Base-by-base conservation (phyloP, 805 yeast genomes). In the Zygosaccharomyces bisporus region DNA sequence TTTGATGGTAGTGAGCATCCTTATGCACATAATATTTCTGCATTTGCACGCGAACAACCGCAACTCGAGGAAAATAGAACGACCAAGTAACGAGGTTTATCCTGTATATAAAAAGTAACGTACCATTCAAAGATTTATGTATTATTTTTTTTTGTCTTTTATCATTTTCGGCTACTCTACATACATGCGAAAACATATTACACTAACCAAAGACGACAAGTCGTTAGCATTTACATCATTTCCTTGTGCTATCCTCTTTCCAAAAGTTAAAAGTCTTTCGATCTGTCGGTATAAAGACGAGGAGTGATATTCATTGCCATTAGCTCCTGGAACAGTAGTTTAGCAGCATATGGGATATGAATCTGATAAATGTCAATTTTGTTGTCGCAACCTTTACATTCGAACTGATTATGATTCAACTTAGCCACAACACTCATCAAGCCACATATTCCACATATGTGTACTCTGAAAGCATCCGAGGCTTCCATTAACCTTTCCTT, bases 281-380 rank as follows among this genome's bases (percentile, higher is more conserved):
- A 79, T 56, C 90, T 80, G 56, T 91, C 96, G n/a, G 98, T 88
- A 69, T 91, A 91, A 73, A 91, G 70, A 71, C 99, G 82, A 44
- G 98, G 99, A 16, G 96, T 85, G 60, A 93, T 93, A 69, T 93
- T 93, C 99, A 93, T 93, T 33, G 99, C 96, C 98, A 93, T 93
- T 63, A 93, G 78, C 72, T 93, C 99, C 73, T 93, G 99, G 88
- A 93, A 93, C 66, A 93, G 73, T 64, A 93, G 76, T 72, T 93
- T 93, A 43, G 99, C 99, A 38, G 99, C 99, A 67, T 93, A 93
- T 38, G 99, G 99, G 61, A 93, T 87, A 63, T 91, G 95, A 55
- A 90, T 86, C 75, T 93, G 99, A 71, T 88, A 93, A 60, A 93
- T 91, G 70, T 91, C 95, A 53, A 97, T 93, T 78, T 93, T 93